These are phyloP conservation scores for Patellifolia procumbens DNA, from an alignment of 179 eudicot species.

Conservation along the genomic window DNA sequence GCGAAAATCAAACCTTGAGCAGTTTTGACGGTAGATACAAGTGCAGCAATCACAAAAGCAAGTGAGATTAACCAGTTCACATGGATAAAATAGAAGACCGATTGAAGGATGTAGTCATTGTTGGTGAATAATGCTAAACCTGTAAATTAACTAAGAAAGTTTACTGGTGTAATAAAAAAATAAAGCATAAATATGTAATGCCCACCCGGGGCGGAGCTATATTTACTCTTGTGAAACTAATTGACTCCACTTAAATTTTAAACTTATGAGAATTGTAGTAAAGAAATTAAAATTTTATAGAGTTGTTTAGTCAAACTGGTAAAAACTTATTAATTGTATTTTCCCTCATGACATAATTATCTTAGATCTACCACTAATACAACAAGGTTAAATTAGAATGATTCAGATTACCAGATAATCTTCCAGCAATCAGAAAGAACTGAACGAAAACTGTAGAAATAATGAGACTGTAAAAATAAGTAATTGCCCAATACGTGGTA, in stretches of 20 bases:
- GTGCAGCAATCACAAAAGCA: constrained; percentile 62
- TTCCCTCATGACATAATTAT: too few relatives aligned
- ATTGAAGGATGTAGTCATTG: constrained; percentile 70
- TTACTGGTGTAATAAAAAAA: background rate
- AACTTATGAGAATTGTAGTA: too few relatives aligned
- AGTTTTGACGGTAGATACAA: constrained; percentile 58
- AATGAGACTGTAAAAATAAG: constrained; percentile 61
- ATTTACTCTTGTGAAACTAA: too few relatives aligned
- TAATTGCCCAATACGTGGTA: constrained; percentile 75
- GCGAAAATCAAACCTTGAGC: constrained; percentile 56
- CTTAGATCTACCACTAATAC: too few relatives aligned
- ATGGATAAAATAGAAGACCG: constrained; percentile 68
- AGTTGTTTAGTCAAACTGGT: too few relatives aligned
- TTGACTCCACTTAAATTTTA: too few relatives aligned
- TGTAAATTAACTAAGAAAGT: constrained; percentile 19
- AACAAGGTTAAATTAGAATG: background rate
- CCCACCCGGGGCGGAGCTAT: too few relatives aligned
- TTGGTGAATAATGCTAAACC: constrained; percentile 59
- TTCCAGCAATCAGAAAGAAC: constrained; percentile 64
- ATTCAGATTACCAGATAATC: constrained; percentile 58
- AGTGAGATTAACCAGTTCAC: constrained; percentile 67
- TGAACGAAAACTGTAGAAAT: constrained; percentile 58
- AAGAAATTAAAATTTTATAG: too few relatives aligned
- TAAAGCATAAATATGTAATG: background rate
- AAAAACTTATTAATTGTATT: too few relatives aligned